These are phyloP conservation scores for Chlamydomonas asymmetrica DNA, from an alignment of 139 green algal genomes.

Conservation along the genomic window DNA sequence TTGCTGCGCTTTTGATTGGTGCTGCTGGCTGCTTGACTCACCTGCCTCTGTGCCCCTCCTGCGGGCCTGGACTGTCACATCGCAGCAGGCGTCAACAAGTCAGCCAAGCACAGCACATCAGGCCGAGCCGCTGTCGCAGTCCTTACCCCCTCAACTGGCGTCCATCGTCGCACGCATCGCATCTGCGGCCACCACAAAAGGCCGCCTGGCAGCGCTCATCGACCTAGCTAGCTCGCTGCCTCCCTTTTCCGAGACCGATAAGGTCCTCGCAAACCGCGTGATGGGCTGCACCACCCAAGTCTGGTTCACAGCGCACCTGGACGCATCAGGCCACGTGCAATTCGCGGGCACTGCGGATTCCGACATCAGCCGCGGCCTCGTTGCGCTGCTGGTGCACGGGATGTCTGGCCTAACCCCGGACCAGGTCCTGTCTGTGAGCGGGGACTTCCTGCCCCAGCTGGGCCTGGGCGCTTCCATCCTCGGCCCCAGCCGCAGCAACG, in stretches of 20 bases:
- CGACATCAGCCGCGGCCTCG: conserved; percentile 76
- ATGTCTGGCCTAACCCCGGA: conserved; percentile 70
- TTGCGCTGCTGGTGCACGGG: conserved; percentile 58
- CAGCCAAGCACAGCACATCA: no score
- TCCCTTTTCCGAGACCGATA: conserved; percentile 40
- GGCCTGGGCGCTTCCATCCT: conserved; percentile 54
- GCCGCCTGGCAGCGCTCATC: no score
- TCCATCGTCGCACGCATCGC: no score
- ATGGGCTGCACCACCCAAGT: conserved; percentile 93
- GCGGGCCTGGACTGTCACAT: no score
- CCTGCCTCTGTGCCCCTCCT: no score
- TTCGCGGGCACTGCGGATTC: conserved; percentile 75
- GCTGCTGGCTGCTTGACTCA: no score
- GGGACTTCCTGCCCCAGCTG: no score
- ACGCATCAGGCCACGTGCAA: conserved; percentile 47
- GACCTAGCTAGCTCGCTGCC: conserved; percentile 42
- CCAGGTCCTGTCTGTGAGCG: conserved; percentile 58
- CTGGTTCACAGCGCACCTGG: conserved; percentile 72
- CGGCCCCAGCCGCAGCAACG: conserved; percentile 72
- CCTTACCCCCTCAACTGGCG: no score
- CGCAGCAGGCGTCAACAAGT: no score
- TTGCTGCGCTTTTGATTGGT: no score
- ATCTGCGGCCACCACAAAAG: no score
- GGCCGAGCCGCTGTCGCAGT: no score
- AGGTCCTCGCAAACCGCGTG: conserved; percentile 72